Evolutionary conservation across 495 filamentous ascomycete genomes (phyloP), one percentile per base, ranked within the genome.

Genomic region (Sporormia fimetaria): DNA sequence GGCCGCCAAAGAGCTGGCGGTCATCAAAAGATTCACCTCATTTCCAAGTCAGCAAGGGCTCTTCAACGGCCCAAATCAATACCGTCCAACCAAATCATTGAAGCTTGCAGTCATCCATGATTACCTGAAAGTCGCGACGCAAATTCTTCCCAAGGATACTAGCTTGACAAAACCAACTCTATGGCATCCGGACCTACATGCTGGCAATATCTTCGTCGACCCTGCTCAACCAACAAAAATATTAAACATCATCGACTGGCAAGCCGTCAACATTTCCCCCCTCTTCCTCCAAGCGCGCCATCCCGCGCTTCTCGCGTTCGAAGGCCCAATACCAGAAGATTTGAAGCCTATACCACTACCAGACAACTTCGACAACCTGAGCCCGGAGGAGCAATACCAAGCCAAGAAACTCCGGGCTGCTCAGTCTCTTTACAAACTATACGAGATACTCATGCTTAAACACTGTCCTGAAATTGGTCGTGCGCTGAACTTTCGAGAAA

Each of bases 121-220:
- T 23, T 47, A 40, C 28, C 34, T 47, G 21, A 47, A 47, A 17
- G 8, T 47, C 6, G 18, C 34, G n/a, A 33, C 10, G 27, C 25
- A 24, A 27, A 11, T 47, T 16, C 21, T 47, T 28, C 43, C 45
- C n/a, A 28, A 4, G 18, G 21, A 42, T 20, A 31, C 2, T n/a
- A 26, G 31, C 17, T 33, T 47, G 11, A 39, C 34, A 25, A 33
- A 25, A n/a, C 18, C 27, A 12, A 26, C 33, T 33, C 45, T 49
- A 10, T 50, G 40, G 47, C 47, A 50, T 35, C n/a, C 8, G 23
- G 47, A 50, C 35, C 35, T 50, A 30, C 47, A 50, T 24, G 35
- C 26, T 44, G 47, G 18, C 17, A 50, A 50, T 34, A 50, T 50
- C 34, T 50, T 50, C 40, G 47, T 50, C 0, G 21, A 50, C 15